Percentiles rank a stretch among this genome's conserved stretches.
Evolutionary conservation across 2,329 filamentous ascomycete species (phyloP).

Genomic region (Achaetomium macrosporum): DNA sequence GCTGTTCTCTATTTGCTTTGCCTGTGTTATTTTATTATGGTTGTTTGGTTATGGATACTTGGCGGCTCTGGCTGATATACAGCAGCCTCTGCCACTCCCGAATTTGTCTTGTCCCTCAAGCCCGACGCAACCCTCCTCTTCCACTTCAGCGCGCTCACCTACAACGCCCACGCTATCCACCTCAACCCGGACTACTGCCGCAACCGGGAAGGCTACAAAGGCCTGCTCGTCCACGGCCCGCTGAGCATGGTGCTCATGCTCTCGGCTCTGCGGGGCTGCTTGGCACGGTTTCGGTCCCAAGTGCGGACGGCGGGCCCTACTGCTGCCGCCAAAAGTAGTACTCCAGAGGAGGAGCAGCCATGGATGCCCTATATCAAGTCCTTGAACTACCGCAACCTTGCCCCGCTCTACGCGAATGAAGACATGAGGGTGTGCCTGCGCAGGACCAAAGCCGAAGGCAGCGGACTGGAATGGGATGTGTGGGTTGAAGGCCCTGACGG

Average conservation of each 20-base stretch:
- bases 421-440: constrained; percentile 61
- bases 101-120: constrained; percentile 46
- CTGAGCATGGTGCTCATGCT: constrained; percentile 73
- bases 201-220: constrained; percentile 65
- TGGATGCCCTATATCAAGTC: constrained; percentile 22
- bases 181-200: constrained; percentile 67
- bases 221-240: constrained; percentile 81
- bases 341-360: not conserved
- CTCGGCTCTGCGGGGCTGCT: constrained; percentile 51
- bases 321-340: not conserved
- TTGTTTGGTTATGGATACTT: not conserved
- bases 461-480: constrained; percentile 46
- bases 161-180: constrained; percentile 91
- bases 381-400: constrained; percentile 75
- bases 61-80: constrained; percentile 8
- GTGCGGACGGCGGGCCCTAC: constrained; percentile 16
- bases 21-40: no score
- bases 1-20: not conserved
- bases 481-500: constrained; percentile 60
- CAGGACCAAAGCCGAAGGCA: constrained; percentile 34
- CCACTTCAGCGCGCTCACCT: constrained; percentile 83
- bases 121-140: constrained; percentile 72
- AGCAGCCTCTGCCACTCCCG: constrained; percentile 32
- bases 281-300: constrained; percentile 28
- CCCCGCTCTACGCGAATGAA: constrained; percentile 72